Evolutionary conservation across 2,329 filamentous ascomycete species (phyloP), one percentile per base, ranked within the genome.

Genomic region (Clathrospora elynae): DNA sequence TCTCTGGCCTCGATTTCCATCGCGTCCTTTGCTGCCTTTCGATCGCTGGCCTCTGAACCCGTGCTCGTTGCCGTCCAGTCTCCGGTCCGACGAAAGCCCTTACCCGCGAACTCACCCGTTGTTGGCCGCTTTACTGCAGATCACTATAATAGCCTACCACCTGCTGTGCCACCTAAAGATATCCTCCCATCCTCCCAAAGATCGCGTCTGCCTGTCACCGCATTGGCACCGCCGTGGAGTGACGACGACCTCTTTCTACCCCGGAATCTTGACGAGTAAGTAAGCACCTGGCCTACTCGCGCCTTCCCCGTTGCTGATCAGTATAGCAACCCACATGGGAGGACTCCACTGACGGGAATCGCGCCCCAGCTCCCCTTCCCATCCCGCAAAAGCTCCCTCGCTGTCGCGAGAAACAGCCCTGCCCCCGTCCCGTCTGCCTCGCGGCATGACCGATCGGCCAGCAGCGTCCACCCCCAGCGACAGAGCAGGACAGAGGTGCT

Each of bases 51-150:
- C 26, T 68, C 72, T 44, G 61, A 66, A 45, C 62, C 72, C 26
- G 33, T 43, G 7, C 46, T 52, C 18, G 32, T 53, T 18, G 53
- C 51, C 9, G 46, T 59, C 42, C 61, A 61, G 50, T 71, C 74
- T 49, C 70, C 73, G 40, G 70, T 80, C 46, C 74, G 74, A 55
- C 73, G 78, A 55, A 81, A 81, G 64, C 78, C 79, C 57, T 66
- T 82, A 49, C 79, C 79, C 49, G 67, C 71, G 46, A 74, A 73
- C 68, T 75, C 77, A 36, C 73, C 77, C 51, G 64, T 77, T 41
- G 68, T 75, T 43, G 64, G 64, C 39, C 73, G 69, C 33, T 74
- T 73, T 57, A 70, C 70, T 23, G 63, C 65, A 42, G 62, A 68
- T 53, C 70, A 64, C 44, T 61, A 62, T 66, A 74, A 60, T 68